Conservation (phyloP, 306 rosid genomes). For the Castanopsis chinensis region DNA sequence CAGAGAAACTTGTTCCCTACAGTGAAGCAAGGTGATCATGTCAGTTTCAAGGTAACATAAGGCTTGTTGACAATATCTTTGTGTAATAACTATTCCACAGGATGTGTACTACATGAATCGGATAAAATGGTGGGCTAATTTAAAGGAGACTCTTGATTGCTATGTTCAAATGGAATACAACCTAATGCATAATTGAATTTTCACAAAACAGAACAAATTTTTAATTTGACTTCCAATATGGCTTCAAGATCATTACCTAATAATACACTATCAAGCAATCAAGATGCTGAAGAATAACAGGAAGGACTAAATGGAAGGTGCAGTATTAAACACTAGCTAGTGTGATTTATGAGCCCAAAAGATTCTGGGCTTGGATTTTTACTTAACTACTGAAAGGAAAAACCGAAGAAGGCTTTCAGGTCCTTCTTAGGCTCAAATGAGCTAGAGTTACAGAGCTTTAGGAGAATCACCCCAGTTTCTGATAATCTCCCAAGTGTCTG, state of each 20-base stretch:
- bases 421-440: neutral
- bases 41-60: conserved; percentile 13
- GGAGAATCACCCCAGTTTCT: neutral
- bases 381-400: neutral
- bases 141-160: neutral
- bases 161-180: neutral
- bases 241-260: neutral
- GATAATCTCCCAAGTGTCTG: neutral
- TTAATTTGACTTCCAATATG: neutral
- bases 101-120: neutral
- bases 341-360: neutral
- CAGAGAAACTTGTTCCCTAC: conserved; percentile 50
- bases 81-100: neutral
- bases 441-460: neutral
- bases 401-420: neutral
- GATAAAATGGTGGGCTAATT: neutral
- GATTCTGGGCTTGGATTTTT: neutral
- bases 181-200: neutral
- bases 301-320: neutral
- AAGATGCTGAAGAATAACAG: neutral
- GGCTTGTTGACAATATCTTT: neutral
- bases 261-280: neutral
- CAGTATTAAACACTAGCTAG: neutral
- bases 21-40: neutral
- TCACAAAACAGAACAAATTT: neutral